Percentiles rank a stretch among this genome's conserved stretches.
phyloP scores from a whole-genome alignment of 805 yeast genomes.

The Blastobotrys parvus region DNA sequence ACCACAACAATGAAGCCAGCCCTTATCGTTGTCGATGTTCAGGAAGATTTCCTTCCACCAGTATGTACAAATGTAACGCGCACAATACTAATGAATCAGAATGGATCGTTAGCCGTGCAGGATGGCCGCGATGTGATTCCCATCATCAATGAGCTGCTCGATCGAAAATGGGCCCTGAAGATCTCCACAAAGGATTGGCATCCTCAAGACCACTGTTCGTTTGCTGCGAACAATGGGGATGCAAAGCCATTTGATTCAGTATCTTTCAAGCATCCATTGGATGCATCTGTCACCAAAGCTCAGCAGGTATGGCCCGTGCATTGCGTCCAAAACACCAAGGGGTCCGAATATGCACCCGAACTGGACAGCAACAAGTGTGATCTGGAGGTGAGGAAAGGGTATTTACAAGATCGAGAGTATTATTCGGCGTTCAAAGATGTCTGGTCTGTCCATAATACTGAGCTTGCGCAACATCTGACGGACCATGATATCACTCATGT shows the following conservation, averaged over 20 bases:
- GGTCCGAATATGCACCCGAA: constrained; percentile 52
- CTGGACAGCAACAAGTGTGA: constrained; percentile 32
- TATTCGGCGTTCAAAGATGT: constrained; percentile 81
- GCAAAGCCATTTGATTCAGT: constrained; percentile 43
- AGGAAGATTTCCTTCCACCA: constrained; percentile 79
- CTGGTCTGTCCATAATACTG: constrained; percentile 68
- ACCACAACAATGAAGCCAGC: constrained; percentile 43
- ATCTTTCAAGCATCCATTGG: constrained; percentile 43
- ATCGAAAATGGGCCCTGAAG: constrained; percentile 49
- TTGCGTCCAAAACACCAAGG: constrained; percentile 65
- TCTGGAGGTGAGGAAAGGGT: constrained; percentile 63
- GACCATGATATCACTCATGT: constrained; percentile 48
- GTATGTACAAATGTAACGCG: constrained; percentile 14
- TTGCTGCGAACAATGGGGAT: constrained; percentile 58
- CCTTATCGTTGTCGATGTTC: constrained; percentile 69
- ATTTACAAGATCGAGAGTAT: constrained; percentile 63
- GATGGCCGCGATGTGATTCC: constrained; percentile 54
- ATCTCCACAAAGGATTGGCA: constrained; percentile 88
- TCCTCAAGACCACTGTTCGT: constrained; percentile 68
- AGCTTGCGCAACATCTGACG: constrained; percentile 42
- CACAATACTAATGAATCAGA: constrained; percentile 6
- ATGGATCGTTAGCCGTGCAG: constrained; percentile 67
- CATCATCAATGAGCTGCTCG: constrained; percentile 40
- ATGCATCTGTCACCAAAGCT: constrained; percentile 30
- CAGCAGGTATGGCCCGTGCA: constrained; percentile 80